Evolutionary conservation across 768 basidiomycete genomes (phyloP), one percentile per base, ranked within the genome.

Genomic region (Calvatia gigantea): DNA sequence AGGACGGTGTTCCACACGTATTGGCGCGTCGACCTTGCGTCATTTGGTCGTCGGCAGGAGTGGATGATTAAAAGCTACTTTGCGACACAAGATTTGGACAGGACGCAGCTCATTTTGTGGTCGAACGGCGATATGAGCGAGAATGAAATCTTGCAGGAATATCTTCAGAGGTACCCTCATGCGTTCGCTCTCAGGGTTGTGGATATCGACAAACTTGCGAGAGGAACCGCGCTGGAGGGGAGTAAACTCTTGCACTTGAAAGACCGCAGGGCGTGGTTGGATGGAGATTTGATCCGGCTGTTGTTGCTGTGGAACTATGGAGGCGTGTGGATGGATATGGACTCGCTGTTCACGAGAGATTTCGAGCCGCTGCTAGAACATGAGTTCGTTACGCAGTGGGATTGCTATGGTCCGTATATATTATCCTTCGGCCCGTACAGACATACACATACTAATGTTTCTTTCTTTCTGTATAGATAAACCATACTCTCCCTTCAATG

Each of bases 341-440:
- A 99, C 70, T 90, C 90, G 48, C 78, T 98, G 52, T 74, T 98
- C 59, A 96, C 93, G 42, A 76, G 96, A 52, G 91, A 94, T 71
- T 73, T 98, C 31, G 76, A 85, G 2, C 94, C 95, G 7, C 75
- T 98, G 53, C 78, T 90, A 5, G 95, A 97, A 68, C 89, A 92
- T 64, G 96, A 99, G 70, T 99, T 95, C 66, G 92, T 98, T 8
- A 96, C 93, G 1, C 94, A 99, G 64, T 99, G 96, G 96, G 96
- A 99, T 66, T 98, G 96, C 68, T 98, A 98, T 64, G 91, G 95
- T 94, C 67, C 39, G 84, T 65, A 14, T 31, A 39, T 19, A 28
- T n/a, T 44, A 28, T 51, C 28, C 17, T 33, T 25, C 23, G 54
- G 17, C 1, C 7, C 12, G 27, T 21, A n/a, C n/a, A n/a, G n/a